Percentiles rank a stretch among this genome's conserved stretches.
phyloP scores from a whole-genome alignment of 2,329 filamentous ascomycete species.

The Fusarium xylarioides region DNA sequence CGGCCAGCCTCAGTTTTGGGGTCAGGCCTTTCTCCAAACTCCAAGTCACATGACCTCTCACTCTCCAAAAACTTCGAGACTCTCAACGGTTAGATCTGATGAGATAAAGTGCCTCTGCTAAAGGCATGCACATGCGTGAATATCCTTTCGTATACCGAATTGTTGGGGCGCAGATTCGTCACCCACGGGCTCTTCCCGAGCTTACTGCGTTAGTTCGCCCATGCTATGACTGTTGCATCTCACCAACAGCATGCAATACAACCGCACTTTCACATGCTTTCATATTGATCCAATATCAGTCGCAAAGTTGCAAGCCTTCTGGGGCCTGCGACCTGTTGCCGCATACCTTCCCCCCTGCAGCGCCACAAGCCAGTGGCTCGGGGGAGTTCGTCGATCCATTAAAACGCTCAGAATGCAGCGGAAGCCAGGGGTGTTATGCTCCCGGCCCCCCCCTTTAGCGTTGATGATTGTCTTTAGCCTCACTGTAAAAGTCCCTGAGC shows the following conservation, averaged over 20 bases:
- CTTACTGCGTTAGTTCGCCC: background rate
- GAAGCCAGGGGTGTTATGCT: conserved; percentile 20
- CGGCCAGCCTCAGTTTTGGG: conserved; percentile 3
- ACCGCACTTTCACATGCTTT: conserved; percentile 42
- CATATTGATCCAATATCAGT: background rate
- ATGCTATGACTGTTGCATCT: conserved; percentile 1
- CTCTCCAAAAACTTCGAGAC: conserved; percentile 5
- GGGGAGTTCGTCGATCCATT: conserved; percentile 14
- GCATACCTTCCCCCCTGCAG: conserved; percentile 23
- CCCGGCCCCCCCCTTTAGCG: conserved; percentile 21
- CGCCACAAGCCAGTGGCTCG: conserved; percentile 30
- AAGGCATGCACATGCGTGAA: background rate
- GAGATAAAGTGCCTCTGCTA: conserved; percentile 17
- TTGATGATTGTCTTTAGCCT: conserved; percentile 16
- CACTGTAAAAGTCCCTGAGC: conserved; percentile 16
- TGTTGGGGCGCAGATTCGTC: conserved; percentile 35
- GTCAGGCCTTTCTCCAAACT: background rate
- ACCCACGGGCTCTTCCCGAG: conserved; percentile 31
- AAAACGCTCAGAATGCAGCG: conserved; percentile 18
- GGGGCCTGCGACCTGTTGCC: background rate
- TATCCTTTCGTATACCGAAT: conserved; percentile 7
- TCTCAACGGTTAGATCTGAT: conserved; percentile 37
- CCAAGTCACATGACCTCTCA: conserved; percentile 9
- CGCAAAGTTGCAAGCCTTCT: conserved; percentile 10
- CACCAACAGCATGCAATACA: conserved; percentile 39